Conservation (phyloP, 1,139 yeast species). For the Debaryomyces psychrophilus region DNA sequence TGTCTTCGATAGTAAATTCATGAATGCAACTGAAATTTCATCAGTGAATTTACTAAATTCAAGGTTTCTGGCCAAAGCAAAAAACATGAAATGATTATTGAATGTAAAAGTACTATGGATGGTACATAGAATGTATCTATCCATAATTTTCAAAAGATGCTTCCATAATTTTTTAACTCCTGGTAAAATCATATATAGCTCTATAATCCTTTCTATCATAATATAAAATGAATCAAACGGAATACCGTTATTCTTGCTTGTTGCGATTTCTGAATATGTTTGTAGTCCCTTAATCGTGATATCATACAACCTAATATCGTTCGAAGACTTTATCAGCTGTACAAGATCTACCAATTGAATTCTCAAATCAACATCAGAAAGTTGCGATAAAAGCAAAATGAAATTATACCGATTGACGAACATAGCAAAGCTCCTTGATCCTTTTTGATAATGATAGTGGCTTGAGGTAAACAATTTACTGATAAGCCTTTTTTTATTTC, state of each 20-base stretch:
- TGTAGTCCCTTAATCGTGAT: conserved; percentile 29
- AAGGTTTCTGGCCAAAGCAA: conserved; percentile 11
- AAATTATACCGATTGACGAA: conserved; percentile 45
- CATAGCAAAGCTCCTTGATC: conserved; percentile 32
- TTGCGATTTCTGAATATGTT: conserved; percentile 25
- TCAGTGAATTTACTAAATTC: conserved; percentile 15
- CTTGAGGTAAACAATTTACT: conserved; percentile 46
- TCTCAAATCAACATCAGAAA: conserved; percentile 39
- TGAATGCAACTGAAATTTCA: conserved; percentile 14
- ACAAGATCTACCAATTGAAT: conserved; percentile 34
- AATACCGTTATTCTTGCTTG: conserved; percentile 17
- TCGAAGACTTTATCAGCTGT: conserved; percentile 24
- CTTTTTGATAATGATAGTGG: conserved; percentile 33
- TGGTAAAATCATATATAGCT: conserved; percentile 17
- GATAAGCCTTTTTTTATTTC: conserved; percentile 36
- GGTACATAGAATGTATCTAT: background rate
- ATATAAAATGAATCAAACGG: conserved; percentile 27
- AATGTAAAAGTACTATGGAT: conserved; percentile 1
- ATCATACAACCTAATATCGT: conserved; percentile 31
- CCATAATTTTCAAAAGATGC: conserved; percentile 11
- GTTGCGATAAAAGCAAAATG: conserved; percentile 35
- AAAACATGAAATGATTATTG: conserved; percentile 10
- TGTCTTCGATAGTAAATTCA: background rate
- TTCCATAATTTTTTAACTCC: conserved; percentile 25
- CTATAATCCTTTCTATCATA: conserved; percentile 19